Conservation (phyloP, 2,329 filamentous ascomycete species). For the Gaeumannomyces sp. region DNA sequence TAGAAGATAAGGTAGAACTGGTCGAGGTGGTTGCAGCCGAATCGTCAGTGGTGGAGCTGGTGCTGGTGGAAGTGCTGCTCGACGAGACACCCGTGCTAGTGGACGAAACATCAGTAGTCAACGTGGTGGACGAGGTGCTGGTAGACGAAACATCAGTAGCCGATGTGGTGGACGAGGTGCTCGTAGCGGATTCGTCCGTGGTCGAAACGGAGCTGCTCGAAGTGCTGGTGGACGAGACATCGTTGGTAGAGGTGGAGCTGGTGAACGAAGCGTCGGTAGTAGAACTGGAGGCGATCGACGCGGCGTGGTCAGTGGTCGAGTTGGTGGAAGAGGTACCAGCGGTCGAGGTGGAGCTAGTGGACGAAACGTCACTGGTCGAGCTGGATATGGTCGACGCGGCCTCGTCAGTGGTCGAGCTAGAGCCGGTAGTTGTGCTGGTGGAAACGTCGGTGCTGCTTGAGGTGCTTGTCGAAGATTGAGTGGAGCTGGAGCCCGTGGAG, state of each 20-base stretch:
- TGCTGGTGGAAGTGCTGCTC: not conserved
- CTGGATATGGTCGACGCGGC: not conserved
- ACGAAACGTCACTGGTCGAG: not conserved
- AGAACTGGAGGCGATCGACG: constrained; percentile 1
- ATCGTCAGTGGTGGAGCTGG: not conserved
- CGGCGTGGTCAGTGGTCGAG: not conserved
- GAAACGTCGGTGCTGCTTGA: too few relatives aligned
- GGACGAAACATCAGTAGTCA: not conserved
- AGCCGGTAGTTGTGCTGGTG: not conserved
- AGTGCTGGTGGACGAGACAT: not conserved
- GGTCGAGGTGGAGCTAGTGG: not conserved
- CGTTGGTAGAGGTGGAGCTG: not conserved
- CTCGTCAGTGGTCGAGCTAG: not conserved
- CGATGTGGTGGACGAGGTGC: not conserved
- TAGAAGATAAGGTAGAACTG: not conserved
- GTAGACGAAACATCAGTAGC: not conserved
- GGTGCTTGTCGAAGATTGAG: too few relatives aligned
- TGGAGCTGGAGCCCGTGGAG: too few relatives aligned
- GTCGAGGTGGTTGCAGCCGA: not conserved
- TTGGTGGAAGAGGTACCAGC: not conserved
- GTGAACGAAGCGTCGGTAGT: not conserved
- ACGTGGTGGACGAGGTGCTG: not conserved
- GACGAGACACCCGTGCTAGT: not conserved
- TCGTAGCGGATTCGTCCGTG: not conserved
- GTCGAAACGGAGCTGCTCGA: not conserved